Base-by-base conservation (phyloP, 441 rosid genomes). In the Aleurites moluccanus region DNA sequence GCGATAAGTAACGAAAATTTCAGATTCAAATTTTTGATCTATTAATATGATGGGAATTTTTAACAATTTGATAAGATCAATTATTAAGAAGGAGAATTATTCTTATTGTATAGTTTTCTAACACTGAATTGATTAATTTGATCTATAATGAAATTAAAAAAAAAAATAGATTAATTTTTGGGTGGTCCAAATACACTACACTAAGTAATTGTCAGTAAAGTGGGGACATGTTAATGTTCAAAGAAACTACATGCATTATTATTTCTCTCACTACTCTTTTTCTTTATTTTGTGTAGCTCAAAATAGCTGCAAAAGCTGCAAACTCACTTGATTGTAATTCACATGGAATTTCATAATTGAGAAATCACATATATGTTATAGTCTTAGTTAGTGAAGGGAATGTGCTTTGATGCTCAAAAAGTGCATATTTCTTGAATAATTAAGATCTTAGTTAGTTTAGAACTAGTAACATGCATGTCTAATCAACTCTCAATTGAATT, bases 341-440 rank as follows among this genome's bases (percentile, higher is more conserved):
- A 74, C 84, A 81, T 83, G 86, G 77, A 64, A 4, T 72, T 80
- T 61, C 79, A 82, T 80, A 27, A 84, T 78, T 82, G 81, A 75
- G 73, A 72, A 75, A 78, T 74, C 79, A 77, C 84, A 80, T 74
- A 74, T 35, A 50, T 60, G 20, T 4, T 18, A 3, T 64, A 38
- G 15, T 28, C 55, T 13, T 16, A 10, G 35, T n/a, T 50, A 64
- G 71, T 77, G 79, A 70, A 56, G 38, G 45, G 75, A 56, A 68
- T 63, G 75, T 42, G 79, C 79, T 77, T 71, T 2, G 44, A 38
- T 70, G 8, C 45, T 8, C 18, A 2, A 70, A 42, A 52, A 50
- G 68, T 68, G 73, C 38, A 35, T 27, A 68, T 44, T 38, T 15
- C 0, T 63, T 64, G 64, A 38, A 52, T 5, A 64, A 15, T 38